A percentile compares a stretch with the other conserved stretches of the same genome.
Evolutionary conservation across 257 asterid genomes (phyloP).

Genomic region (Plantago major): DNA sequence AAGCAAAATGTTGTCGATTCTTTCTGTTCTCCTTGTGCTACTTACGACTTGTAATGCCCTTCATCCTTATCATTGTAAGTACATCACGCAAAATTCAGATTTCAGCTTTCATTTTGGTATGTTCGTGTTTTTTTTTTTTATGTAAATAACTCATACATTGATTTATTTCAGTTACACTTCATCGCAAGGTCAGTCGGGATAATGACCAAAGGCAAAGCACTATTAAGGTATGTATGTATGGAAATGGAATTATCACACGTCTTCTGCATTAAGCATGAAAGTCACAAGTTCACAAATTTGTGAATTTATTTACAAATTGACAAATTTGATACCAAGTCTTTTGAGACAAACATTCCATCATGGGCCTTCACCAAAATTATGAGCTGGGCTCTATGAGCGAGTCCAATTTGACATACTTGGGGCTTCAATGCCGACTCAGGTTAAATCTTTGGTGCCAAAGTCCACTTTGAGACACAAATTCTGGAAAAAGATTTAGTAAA

Average conservation of each 20-base stretch:
- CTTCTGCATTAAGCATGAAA: no score
- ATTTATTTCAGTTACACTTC: conserved; percentile 35
- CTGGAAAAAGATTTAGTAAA: no score
- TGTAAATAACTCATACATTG: not conserved
- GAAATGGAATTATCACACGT: no score
- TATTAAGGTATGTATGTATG: conserved; percentile 30
- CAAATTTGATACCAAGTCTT: no score
- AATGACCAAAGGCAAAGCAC: conserved; percentile 21
- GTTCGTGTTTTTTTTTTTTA: not conserved
- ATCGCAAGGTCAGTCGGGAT: conserved; percentile 37
- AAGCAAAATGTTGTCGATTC: conserved; percentile 21
- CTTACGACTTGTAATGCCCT: conserved; percentile 39
- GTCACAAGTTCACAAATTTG: no score
- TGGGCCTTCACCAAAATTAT: not conserved
- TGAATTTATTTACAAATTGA: no score
- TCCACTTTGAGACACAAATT: not conserved
- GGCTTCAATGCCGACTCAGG: not conserved
- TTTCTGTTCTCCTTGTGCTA: conserved; percentile 35
- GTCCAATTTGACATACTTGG: not conserved
- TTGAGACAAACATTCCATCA: no score
- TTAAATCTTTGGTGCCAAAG: no score
- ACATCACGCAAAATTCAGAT: not conserved
- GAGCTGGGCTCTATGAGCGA: not conserved
- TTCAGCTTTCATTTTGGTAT: not conserved
- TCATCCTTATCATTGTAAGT: conserved; percentile 58